Evolutionary conservation across 345 rosid species (phyloP), one percentile per base, ranked within the genome.

Genomic region (Pistacia vera): DNA sequence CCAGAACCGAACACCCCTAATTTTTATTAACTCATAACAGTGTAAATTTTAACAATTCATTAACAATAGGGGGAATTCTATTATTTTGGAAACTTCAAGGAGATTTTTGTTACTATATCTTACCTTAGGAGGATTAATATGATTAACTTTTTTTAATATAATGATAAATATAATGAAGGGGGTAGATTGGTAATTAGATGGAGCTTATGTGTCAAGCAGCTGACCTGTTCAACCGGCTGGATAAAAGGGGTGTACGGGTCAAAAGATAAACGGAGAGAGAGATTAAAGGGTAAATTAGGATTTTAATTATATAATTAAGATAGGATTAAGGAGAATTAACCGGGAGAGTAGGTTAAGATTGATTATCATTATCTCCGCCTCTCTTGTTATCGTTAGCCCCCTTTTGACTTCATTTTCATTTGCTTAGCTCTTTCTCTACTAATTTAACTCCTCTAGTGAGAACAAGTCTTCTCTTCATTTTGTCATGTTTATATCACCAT

Each of bases 191-290:
- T 74, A 79, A 79, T 33, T 55, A n/a, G 1, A 61, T 55, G 36
- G 51, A 63, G 35, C 4, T 36, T 59, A 13, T n/a, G 38, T 9
- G 46, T 20, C 14, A 51, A 58, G 51, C 11, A 13, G 20, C 18
- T 30, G 82, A 75, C 63, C 79, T 41, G 66, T 56, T 80, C 82
- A 48, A 75, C 46, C 54, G 78, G 73, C 52, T 44, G 36, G 9
- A 46, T 46, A 7, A 22, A 56, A 69, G 72, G 73, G 44, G 52
- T 16, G 66, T 11, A 35, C 48, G 9, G 30, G 78, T 74, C 20
- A 74, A 75, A 30, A 9, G 58, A 62, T 48, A 28, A 4, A 49
- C 9, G 68, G 46, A 17, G 49, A 36, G 68, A 72, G 44, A 61
- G 25, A 49, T 61, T 72, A 30, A 51, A 11, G 54, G 75, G 66